phyloP scores from a whole-genome alignment of 805 yeast genomes.

The Starmerella asiatica region DNA sequence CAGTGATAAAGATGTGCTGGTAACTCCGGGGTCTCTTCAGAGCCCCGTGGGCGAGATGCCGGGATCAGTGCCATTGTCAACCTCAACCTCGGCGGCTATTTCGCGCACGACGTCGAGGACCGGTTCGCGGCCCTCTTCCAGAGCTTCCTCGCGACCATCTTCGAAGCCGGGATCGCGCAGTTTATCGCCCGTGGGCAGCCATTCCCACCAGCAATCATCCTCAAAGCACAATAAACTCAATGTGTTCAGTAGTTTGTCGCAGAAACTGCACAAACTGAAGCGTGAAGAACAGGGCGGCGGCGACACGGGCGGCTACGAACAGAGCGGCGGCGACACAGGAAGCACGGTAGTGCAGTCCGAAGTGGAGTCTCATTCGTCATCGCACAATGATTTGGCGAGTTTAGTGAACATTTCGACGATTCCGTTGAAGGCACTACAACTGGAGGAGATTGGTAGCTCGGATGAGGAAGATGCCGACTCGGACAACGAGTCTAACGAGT shows the following conservation, averaged over 20 bases:
- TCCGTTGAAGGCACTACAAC: not conserved
- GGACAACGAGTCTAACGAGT: constrained; percentile 7
- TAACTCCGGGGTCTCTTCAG: not conserved
- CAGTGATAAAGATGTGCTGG: not conserved
- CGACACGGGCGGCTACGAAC: not conserved
- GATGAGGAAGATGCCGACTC: constrained; percentile 1
- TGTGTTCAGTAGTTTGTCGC: constrained; percentile 3
- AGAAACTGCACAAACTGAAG: constrained; percentile 7
- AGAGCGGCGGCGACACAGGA: not conserved
- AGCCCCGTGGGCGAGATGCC: not conserved
- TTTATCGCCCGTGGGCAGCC: not conserved
- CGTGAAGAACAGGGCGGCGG: not conserved
- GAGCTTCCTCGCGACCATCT: not conserved
- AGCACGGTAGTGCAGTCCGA: not conserved
- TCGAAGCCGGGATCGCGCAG: not conserved
- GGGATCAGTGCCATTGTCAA: not conserved
- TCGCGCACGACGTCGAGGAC: not conserved
- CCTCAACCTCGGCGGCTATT: not conserved
- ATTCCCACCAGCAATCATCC: not conserved
- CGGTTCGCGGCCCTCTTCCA: not conserved
- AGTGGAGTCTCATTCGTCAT: not conserved
- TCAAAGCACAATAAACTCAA: constrained; percentile 4
- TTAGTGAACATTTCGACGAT: not conserved
- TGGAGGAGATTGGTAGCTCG: not conserved
- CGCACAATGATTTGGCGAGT: not conserved